These are phyloP conservation scores for Pinus tabuliformis DNA, from an alignment of 75 land plant species.

Conservation along the genomic window DNA sequence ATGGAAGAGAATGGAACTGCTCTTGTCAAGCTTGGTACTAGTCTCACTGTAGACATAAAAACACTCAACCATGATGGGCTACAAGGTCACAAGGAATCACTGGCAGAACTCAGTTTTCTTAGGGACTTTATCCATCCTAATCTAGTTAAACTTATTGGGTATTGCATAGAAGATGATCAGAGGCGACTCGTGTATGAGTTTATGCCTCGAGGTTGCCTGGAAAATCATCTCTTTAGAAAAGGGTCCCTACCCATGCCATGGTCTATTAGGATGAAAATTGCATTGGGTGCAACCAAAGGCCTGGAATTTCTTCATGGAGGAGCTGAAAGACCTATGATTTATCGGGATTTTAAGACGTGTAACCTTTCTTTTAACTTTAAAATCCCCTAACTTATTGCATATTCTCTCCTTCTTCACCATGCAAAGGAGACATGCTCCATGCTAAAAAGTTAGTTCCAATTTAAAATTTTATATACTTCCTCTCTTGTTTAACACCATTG, in stretches of 20 bases:
- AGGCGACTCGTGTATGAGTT: slow-evolving; percentile 73
- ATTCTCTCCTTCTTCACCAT: no score
- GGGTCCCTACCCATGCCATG: slow-evolving; percentile 68
- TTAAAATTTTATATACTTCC: no score
- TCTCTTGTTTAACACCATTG: no score
- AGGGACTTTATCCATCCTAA: slow-evolving; percentile 67
- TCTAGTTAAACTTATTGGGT: slow-evolving; percentile 75
- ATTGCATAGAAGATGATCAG: slow-evolving; percentile 80
- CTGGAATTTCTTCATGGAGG: slow-evolving; percentile 65
- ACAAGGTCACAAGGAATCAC: slow-evolving; percentile 89
- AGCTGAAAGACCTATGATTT: slow-evolving; percentile 59
- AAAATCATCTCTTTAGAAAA: slow-evolving; percentile 74
- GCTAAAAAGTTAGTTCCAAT: no score
- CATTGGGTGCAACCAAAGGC: slow-evolving; percentile 58
- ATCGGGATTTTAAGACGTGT: slow-evolving; percentile 65
- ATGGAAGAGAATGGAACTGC: slow-evolving; percentile 71
- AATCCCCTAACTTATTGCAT: no score
- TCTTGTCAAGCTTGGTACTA: slow-evolving; percentile 68
- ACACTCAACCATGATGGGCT: slow-evolving; percentile 82
- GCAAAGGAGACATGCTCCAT: no score
- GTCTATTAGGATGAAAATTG: slow-evolving; percentile 57
- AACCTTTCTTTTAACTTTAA: no score
- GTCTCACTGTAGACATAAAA: slow-evolving; percentile 74
- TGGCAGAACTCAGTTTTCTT: slow-evolving; percentile 79
- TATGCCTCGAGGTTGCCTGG: slow-evolving; percentile 78